phyloP scores from a whole-genome alignment of 176 grass and related monocot species.

The Hsuehochloa calcarea region DNA sequence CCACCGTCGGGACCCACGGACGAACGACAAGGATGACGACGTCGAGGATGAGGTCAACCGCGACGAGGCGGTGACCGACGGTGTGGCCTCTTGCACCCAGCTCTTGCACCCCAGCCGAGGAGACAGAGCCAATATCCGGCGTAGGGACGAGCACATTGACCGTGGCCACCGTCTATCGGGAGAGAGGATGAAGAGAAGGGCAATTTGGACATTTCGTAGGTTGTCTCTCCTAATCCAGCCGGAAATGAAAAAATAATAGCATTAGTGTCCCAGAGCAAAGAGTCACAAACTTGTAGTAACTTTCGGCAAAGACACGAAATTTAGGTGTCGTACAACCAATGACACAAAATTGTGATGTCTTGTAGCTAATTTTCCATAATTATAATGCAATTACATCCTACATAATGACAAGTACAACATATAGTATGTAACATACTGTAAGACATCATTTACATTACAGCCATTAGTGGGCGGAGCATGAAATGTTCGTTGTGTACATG shows the following conservation, averaged over 20 bases:
- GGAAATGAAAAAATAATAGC: no score
- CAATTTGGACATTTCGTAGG: no score
- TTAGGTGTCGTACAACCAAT: no score
- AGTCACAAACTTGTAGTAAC: no score
- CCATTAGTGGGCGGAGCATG: background rate
- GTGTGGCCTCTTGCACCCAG: constrained; percentile 24
- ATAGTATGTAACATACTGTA: background rate
- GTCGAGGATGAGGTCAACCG: constrained; percentile 49
- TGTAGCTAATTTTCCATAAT: no score
- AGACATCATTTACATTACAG: background rate
- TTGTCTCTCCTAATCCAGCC: no score
- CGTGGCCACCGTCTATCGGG: no score
- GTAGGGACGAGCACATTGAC: constrained; percentile 47
- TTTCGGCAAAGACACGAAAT: no score
- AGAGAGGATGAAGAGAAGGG: no score
- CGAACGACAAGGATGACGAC: constrained; percentile 45
- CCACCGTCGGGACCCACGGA: constrained; percentile 69
- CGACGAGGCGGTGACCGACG: constrained; percentile 55
- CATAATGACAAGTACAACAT: background rate
- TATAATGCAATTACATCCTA: background rate
- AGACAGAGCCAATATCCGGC: constrained; percentile 15
- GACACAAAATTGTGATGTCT: no score
- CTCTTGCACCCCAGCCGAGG: background rate
- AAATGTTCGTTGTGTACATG: background rate
- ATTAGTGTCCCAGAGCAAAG: no score